Conservation (phyloP, 164 flowering plant genomes). For the Berberis thunbergii region DNA sequence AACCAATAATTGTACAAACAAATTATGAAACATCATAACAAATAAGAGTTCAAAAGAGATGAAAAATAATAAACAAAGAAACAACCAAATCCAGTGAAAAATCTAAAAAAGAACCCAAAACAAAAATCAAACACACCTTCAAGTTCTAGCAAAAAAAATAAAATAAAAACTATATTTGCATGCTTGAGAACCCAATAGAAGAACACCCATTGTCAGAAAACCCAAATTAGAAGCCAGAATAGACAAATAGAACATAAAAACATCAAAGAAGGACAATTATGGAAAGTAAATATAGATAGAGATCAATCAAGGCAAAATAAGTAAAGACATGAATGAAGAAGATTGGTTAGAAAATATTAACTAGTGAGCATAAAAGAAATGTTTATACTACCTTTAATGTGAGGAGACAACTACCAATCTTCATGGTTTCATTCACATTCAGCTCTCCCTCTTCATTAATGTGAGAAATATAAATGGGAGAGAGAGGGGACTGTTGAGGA, state of each 20-base stretch:
- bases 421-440: no score
- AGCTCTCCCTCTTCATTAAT: neutral
- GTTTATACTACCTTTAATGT: no score
- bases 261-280: neutral
- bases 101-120: neutral
- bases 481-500: conserved; percentile 7
- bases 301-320: neutral
- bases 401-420: no score
- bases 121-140: neutral
- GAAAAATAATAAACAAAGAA: neutral
- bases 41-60: neutral
- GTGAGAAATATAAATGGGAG: neutral
- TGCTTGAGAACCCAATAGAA: neutral
- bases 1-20: no score
- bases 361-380: no score
- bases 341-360: no score
- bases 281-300: neutral
- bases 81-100: neutral
- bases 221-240: no score
- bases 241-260: neutral
- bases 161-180: neutral
- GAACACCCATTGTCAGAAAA: no score
- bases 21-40: neutral
- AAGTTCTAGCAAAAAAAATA: neutral
- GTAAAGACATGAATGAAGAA: neutral